Base-by-base conservation (phyloP, 768 basidiomycete genomes). In the Ramaria sp. region DNA sequence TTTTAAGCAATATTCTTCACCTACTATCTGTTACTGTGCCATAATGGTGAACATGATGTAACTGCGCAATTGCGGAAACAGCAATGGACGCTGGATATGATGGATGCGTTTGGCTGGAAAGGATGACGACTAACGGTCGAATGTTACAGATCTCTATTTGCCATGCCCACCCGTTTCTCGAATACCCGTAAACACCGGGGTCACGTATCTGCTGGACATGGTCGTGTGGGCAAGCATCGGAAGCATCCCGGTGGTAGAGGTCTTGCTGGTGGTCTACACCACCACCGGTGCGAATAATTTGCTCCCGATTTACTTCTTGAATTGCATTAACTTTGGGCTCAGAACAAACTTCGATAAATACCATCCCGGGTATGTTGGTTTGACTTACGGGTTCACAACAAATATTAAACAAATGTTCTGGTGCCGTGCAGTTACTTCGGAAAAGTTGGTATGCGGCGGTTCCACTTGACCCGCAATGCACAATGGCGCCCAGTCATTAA, bases 211-310 rank as follows among this genome's bases (percentile, higher is more conserved):
- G 93, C 94, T 69, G 96, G 96, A 77, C 87, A 98, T 74, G 96
- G 96, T 71, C 95, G 96, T 88, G 90, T 99, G 67, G 96, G 96
- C 64, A 98, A 98, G 83, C 96, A 99, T 83, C 88, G 96, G 72
- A 98, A 97, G 74, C 95, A 97, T 70, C 96, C 96, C 55, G 96
- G 96, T 77, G 96, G 96, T 89, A 91, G 96, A 74, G 96, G 96
- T 96, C 88, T 98, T 68, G 91, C 92, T 76, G 96, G 96, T 91
- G 96, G 96, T 82, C 78, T 83, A 75, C 95, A 98, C 76, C 96
- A 99, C 79, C 96, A 99, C 84, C 77, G 88, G 88, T 90, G 67
- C 65, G 87, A 76, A 4, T 12, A 15, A 42, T 32, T 9, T 44
- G 52, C 43, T 18, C 24, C 10, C 25, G 20, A 43, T 16, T 13